Evolutionary conservation across 345 rosid genomes (phyloP).

Genomic region (Aegle marmelos): DNA sequence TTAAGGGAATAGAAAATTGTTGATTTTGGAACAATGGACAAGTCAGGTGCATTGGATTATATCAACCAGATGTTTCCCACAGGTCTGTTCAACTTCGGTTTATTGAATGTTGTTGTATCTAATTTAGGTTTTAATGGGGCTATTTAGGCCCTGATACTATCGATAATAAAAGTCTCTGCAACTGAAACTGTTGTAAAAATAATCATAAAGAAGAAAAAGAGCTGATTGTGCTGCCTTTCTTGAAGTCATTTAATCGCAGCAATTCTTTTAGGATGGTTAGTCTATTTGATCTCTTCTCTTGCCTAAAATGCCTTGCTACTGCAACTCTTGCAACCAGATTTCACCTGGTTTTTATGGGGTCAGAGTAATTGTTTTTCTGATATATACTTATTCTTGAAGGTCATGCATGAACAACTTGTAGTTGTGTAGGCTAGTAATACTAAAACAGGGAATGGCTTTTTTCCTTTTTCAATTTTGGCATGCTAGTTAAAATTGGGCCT

Average conservation of each 20-base stretch:
- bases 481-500: not conserved
- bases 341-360: too few relatives aligned
- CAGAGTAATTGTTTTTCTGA: not conserved
- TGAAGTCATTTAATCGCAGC: not conserved
- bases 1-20: not conserved
- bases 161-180: too few relatives aligned
- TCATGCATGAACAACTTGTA: not conserved
- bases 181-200: not conserved
- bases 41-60: constrained; percentile 89
- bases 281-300: not conserved
- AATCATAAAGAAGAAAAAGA: not conserved
- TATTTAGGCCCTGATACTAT: not conserved
- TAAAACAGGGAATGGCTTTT: not conserved
- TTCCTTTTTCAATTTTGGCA: not conserved
- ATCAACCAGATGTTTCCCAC: constrained; percentile 99
- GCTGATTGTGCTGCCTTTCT: not conserved
- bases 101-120: not conserved
- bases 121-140: not conserved
- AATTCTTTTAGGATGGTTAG: not conserved
- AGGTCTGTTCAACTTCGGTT: constrained; percentile 35
- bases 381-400: not conserved
- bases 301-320: not conserved
- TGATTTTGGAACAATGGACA: constrained; percentile 59
- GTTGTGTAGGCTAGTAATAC: not conserved
- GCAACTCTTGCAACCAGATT: not conserved